A percentile compares a stretch with the other conserved stretches of the same genome.
Conservation (phyloP, 495 filamentous ascomycete genomes). For the Penicillium ucsense region DNA sequence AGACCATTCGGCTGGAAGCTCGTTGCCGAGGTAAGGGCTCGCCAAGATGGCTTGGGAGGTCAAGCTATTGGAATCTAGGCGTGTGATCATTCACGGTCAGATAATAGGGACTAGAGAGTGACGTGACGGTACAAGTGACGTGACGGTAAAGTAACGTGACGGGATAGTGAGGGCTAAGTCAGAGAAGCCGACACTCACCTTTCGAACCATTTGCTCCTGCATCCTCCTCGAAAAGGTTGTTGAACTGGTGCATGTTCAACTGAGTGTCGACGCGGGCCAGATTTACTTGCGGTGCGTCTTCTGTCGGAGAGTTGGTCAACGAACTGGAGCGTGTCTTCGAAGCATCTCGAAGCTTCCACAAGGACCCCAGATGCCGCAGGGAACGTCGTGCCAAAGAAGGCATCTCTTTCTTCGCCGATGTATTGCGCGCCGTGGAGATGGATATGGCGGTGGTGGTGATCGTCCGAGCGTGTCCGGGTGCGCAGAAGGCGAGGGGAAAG, state of each 20-base stretch:
- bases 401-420: neutral
- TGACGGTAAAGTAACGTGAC: no score
- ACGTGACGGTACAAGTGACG: no score
- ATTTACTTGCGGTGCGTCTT: slow-evolving; percentile 29
- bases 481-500: neutral
- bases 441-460: neutral
- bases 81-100: neutral
- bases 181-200: slow-evolving; percentile 6
- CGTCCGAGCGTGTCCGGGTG: neutral
- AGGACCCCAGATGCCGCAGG: slow-evolving; percentile 7
- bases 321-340: slow-evolving; percentile 1
- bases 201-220: slow-evolving; percentile 7
- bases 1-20: slow-evolving; percentile 51
- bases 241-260: slow-evolving; percentile 38
- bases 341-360: neutral
- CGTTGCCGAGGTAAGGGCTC: slow-evolving; percentile 16
- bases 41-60: slow-evolving; percentile 11
- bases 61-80: slow-evolving; percentile 15
- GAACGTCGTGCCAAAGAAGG: slow-evolving; percentile 3
- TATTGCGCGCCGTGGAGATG: neutral
- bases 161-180: no score
- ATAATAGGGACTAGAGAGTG: no score
- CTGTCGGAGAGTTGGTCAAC: neutral
- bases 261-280: slow-evolving; percentile 35
- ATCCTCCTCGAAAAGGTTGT: slow-evolving; percentile 25